Evolutionary conservation across 148 eudicot species (phyloP), one percentile per base, ranked within the genome.

Genomic region (Cornus kousa): DNA sequence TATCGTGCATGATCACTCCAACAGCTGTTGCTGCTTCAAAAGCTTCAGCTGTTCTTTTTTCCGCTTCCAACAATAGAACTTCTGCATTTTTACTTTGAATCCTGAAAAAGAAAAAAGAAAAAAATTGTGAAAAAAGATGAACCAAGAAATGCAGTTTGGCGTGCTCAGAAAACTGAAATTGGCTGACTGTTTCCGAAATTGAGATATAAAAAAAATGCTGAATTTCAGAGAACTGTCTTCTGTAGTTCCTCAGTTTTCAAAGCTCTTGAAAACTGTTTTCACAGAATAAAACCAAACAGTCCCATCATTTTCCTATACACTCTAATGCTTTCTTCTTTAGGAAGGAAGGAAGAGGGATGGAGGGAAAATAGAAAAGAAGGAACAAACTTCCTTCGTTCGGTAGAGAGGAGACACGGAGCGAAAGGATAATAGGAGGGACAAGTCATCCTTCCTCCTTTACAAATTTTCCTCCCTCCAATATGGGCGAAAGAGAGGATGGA

Each of bases 1-100:
- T 81, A 79, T 90, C 97, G 23, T 91, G 85, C 97, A 95, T 87
- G 82, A 88, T 89, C 23, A 95, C 98, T 19, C 98, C 98, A 60
- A 88, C 87, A 2, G 92, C 86, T 32, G 74, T 85, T 77, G 98
- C 97, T 83, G 90, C 91, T 86, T 93, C 98, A 71, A 89, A 80
- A 78, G 98, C 97, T 77, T 95, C 94, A 3, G 83, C 70, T 8
- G 93, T 97, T 60, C 73, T 79, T 78, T 87, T 83, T 85, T 93
- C 97, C 32, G 97, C 93, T 84, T 89, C 84, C 67, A 83, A 43
- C 60, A 95, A 72, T 78, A 80, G 74, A 37, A 79, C 87, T 82
- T 95, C 97, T 40, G 97, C 97, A 76, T 90, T 94, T 87, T 91
- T 90, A 82, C 82, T 82, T 9, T 86, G 91, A 75, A 95, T 95